A percentile compares a stretch with the other conserved stretches of the same genome.
Conservation (phyloP, 176 grass and related monocot species). For the Juncus effusus region DNA sequence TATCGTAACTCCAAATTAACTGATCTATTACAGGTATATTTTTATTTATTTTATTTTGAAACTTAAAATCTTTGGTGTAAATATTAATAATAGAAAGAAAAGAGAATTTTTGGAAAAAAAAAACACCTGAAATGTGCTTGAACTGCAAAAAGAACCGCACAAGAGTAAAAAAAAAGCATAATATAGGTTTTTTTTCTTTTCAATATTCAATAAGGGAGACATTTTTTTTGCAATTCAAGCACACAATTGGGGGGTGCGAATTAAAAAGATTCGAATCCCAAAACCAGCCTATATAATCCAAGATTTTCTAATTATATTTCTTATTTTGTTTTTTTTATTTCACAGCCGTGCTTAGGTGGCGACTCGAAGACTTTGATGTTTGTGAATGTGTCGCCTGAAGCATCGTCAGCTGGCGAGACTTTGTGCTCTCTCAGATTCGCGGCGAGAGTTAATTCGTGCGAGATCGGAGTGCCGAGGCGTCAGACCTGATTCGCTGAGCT, state of each 20-base stretch:
- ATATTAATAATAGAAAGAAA: no score
- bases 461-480: conserved; percentile 70
- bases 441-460: conserved; percentile 81
- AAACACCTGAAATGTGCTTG: neutral
- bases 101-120: no score
- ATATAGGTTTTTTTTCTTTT: no score
- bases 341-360: conserved; percentile 92
- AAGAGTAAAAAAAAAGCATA: no score
- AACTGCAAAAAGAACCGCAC: neutral
- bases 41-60: neutral
- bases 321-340: conserved; percentile 2
- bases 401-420: conserved; percentile 52
- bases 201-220: no score
- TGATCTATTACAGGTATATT: conserved; percentile 76
- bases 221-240: no score
- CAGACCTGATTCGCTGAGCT: conserved; percentile 47
- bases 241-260: no score
- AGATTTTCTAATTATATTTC: no score
- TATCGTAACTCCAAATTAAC: conserved; percentile 96
- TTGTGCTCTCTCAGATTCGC: conserved; percentile 84
- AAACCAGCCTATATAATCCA: no score
- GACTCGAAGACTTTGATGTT: conserved; percentile 95
- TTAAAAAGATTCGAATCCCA: no score
- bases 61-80: neutral
- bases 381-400: conserved; percentile 81